A percentile compares a stretch with the other conserved stretches of the same genome.
Conservation (phyloP, 2,329 filamentous ascomycete genomes). For the Colletotrichum musae region DNA sequence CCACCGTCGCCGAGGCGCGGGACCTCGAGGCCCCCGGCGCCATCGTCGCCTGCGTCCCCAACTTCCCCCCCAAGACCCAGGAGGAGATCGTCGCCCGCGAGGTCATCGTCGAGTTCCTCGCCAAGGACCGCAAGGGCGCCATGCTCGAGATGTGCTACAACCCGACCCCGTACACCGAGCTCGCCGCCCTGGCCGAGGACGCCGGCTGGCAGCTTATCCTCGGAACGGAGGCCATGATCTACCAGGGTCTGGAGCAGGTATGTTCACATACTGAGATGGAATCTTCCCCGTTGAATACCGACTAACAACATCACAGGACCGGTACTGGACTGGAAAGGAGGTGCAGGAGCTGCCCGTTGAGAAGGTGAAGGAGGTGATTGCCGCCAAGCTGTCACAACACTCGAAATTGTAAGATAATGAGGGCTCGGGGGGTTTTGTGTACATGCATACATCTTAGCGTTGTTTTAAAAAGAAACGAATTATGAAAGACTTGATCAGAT, state of each 20-base stretch:
- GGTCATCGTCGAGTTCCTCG: constrained; percentile 65
- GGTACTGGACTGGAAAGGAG: constrained; percentile 75
- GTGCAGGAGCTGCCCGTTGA: constrained; percentile 72
- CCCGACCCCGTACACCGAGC: constrained; percentile 77
- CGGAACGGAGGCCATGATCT: constrained; percentile 83
- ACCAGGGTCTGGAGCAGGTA: constrained; percentile 80
- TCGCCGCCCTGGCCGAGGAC: constrained; percentile 72
- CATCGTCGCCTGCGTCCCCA: constrained; percentile 82
- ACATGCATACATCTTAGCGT: constrained; percentile 33
- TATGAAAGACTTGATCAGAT: neutral
- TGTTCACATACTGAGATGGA: constrained; percentile 4
- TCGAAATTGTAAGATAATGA: constrained; percentile 46
- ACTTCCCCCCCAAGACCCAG: constrained; percentile 77
- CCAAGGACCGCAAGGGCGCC: constrained; percentile 71
- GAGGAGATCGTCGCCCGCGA: constrained; percentile 73
- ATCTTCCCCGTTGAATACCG: neutral
- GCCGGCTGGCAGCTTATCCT: constrained; percentile 81
- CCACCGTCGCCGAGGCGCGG: constrained; percentile 72
- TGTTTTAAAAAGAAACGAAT: constrained; percentile 26
- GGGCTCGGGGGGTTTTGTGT: constrained; percentile 18
- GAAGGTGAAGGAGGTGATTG: constrained; percentile 69
- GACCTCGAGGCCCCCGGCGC: constrained; percentile 72
- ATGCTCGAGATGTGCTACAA: constrained; percentile 90
- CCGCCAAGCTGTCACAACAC: constrained; percentile 55
- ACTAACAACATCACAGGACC: constrained; percentile 51